Evolutionary conservation across 352 stramenopile genomes (phyloP), one percentile per base, ranked within the genome.

Genomic region (Phytopythium ostracodes): DNA sequence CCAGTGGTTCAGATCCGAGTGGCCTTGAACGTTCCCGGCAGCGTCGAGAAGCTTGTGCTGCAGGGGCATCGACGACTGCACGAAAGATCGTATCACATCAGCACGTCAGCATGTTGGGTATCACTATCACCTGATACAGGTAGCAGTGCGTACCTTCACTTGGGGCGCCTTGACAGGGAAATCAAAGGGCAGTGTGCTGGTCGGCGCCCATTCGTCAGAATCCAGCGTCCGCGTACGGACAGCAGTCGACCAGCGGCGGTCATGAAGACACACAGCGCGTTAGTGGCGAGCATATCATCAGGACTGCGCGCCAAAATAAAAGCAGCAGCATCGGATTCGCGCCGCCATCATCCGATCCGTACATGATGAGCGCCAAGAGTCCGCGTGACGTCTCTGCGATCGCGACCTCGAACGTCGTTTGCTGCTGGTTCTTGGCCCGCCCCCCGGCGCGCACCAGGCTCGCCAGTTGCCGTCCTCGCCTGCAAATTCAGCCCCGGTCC

Each of bases 341-440:
- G 11, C 33, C 17, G 15, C 18, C 1, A 43, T 27, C 44, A 57
- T 62, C 31, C 24, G 6, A 17, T 55, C 36, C 70, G 27, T 66
- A 93, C 84, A 93, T 46, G 22, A 76, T 59, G 60, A 92, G 54
- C 15, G 59, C 31, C 2, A 92, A 63, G 44, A 65, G 66, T 0
- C 86, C 80, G 38, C 80, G 75, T 40, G 76, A 35, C 17, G 84
- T 91, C 43, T 93, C 78, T 0, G 68, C 69, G 20, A 94, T 71
- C 17, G 73, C 64, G 51, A 92, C 83, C 54, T 94, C 86, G 58
- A 94, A 94, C 56, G 65, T 89, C 56, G 85, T 92, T 74, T 94
- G 85, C 70, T 91, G 77, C 58, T 90, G 83, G 70, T 94, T 92
- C 71, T 89, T 92, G 36, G 86, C 86, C 57, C 81, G 75, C n/a